Conservation (phyloP, 805 yeast species). For the Myxozyma nipponensis region DNA sequence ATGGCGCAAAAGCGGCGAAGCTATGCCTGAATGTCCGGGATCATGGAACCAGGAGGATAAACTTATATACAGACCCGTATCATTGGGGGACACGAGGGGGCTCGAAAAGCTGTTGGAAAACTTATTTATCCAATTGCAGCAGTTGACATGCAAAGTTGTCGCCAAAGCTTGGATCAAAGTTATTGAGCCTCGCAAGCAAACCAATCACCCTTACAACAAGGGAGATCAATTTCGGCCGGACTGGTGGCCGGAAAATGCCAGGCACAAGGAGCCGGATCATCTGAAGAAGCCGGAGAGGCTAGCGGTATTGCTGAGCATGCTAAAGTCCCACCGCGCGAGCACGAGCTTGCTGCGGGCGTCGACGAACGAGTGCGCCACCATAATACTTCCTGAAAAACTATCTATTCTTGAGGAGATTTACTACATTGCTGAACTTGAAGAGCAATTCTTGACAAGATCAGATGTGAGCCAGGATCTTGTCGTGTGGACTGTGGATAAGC, state of each 20-base stretch:
- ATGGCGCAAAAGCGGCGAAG: conserved; percentile 1
- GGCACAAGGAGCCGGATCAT: conserved; percentile 74
- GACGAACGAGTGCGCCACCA: conserved; percentile 17
- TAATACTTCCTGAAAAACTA: conserved; percentile 15
- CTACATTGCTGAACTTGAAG: conserved; percentile 26
- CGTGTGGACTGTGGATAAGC: no score
- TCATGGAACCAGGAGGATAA: conserved; percentile 3
- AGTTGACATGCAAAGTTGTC: conserved; percentile 54
- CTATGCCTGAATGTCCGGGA: conserved; percentile 1
- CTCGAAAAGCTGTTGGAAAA: conserved; percentile 15
- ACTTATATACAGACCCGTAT: conserved; percentile 11
- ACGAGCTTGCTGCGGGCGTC: conserved; percentile 17
- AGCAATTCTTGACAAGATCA: no score
- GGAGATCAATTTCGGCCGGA: conserved; percentile 50
- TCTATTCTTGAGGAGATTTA: conserved; percentile 27
- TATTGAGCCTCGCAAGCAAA: conserved; percentile 65
- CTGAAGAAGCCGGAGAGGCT: conserved; percentile 56
- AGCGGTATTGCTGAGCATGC: conserved; percentile 41
- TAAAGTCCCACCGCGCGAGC: conserved; percentile 7
- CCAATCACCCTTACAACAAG: conserved; percentile 56
- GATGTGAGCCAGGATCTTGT: no score
- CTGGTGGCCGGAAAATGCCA: conserved; percentile 66
- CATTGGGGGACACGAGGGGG: conserved; percentile 12
- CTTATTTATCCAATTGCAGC: conserved; percentile 40
- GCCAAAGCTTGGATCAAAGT: conserved; percentile 66